Evolutionary conservation across 2,329 filamentous ascomycete species (phyloP).

Genomic region (Colletotrichum kahawae): DNA sequence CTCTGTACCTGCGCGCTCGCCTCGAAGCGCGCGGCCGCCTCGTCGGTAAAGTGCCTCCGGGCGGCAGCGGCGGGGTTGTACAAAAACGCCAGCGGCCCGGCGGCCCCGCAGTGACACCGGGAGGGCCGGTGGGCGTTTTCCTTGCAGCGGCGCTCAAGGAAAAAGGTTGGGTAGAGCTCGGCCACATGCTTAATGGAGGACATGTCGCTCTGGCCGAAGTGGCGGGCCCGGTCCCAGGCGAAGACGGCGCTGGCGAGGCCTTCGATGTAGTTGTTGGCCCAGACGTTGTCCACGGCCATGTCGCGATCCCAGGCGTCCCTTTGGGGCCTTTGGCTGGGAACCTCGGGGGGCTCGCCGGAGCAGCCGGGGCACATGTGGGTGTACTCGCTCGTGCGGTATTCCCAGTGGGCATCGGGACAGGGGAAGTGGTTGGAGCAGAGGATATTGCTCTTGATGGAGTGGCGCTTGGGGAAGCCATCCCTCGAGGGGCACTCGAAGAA

Average conservation of each 20-base stretch:
- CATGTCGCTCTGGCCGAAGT: neutral
- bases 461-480: neutral
- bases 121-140: slow-evolving; percentile 4
- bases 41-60: slow-evolving; percentile 2
- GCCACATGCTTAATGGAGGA: neutral
- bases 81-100: slow-evolving; percentile 2
- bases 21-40: neutral
- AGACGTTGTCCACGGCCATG: neutral
- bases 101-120: slow-evolving; percentile 16
- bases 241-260: neutral
- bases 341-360: slow-evolving; percentile 16
- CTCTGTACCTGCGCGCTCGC: neutral
- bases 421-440: slow-evolving; percentile 13
- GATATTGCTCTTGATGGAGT: slow-evolving; percentile 11
- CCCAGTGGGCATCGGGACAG: slow-evolving; percentile 7
- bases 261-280: slow-evolving; percentile 5
- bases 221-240: neutral
- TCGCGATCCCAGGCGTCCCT: slow-evolving; percentile 6
- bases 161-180: neutral
- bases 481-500: slow-evolving; percentile 9
- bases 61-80: slow-evolving; percentile 21
- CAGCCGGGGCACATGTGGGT: slow-evolving; percentile 10
- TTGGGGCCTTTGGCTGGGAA: neutral
- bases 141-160: slow-evolving; percentile 19
- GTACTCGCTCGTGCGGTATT: slow-evolving; percentile 9